Conservation (phyloP, 208 protist species). For the Leishmania tropica region DNA sequence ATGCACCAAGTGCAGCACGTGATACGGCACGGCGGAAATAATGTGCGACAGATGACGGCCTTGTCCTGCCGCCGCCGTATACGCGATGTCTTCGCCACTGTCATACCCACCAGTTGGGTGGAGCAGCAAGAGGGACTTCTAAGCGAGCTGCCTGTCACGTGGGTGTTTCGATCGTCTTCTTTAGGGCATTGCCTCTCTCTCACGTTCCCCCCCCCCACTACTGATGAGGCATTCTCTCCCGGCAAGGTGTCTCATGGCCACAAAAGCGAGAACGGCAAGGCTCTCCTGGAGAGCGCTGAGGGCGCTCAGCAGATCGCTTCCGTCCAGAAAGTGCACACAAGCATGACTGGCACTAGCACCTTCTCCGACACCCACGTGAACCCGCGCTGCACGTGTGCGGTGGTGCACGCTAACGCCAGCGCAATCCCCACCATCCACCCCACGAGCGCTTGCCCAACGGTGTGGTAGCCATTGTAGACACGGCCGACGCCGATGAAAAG, state of each 20-base stretch:
- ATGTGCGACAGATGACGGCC: background rate
- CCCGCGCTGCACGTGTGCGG: slow-evolving; percentile 22
- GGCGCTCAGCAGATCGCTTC: slow-evolving; percentile 29
- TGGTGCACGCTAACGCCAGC: slow-evolving; percentile 46
- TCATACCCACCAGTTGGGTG: background rate
- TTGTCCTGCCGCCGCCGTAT: background rate
- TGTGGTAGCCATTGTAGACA: slow-evolving; percentile 83
- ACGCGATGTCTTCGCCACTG: background rate
- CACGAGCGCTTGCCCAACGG: slow-evolving; percentile 53
- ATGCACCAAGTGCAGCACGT: background rate
- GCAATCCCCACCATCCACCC: slow-evolving; percentile 48
- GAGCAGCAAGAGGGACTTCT: background rate
- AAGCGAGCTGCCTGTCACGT: background rate
- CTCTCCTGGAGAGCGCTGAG: background rate
- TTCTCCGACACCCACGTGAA: slow-evolving; percentile 28
- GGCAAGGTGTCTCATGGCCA: background rate
- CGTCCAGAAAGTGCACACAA: slow-evolving; percentile 67
- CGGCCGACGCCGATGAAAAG: slow-evolving; percentile 57
- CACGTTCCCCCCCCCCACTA: background rate
- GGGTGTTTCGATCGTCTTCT: background rate
- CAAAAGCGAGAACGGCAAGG: background rate
- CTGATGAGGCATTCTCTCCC: background rate
- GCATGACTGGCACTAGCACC: slow-evolving; percentile 51
- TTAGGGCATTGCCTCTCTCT: no score
- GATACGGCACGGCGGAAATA: background rate